Evolutionary conservation across 106 monocot genomes (phyloP), one percentile per base, ranked within the genome.

Genomic region (Hemerocallis citrina): DNA sequence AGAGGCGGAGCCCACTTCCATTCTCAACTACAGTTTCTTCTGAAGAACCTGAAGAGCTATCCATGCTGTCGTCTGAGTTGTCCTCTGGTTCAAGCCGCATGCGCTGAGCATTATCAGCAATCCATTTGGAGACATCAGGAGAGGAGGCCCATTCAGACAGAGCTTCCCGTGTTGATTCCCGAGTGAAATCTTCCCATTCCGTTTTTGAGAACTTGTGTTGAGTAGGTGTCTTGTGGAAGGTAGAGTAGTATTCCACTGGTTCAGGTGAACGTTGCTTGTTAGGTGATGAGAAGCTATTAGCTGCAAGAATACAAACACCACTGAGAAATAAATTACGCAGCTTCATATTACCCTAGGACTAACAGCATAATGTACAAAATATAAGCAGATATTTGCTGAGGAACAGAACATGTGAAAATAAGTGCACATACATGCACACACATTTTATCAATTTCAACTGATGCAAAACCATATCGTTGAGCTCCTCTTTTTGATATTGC

Each of bases 121-220:
- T 48, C 96, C 96, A 98, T 41, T 63, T 57, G 28, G 68, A 58
- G 35, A 98, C 74, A 25, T 98, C 87, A 6, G 87, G 81, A 34
- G 84, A 75, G 23, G 96, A 71, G 10, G 84, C 81, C 84, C 82
- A 85, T 22, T 79, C 77, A 7, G 69, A 66, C 21, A 98, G 67
- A 2, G 87, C 91, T 4, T 77, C 74, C 54, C 62, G 76, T 17
- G 96, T 98, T 0, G 80, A 77, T 9, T 98, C 77, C 0, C 46
- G 70, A 0, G 91, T 98, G 75, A 98, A 88, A 27, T 81, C 82
- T 12, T 88, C 87, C 96, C 96, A 98, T 13, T 91, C 82, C 63
- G 73, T 72, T 66, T 85, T 88, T 0, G 96, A 77, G 59, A 66
- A 92, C 63, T 66, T 91, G 30, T 74, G 62, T n/a, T n/a, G n/a